Base-by-base conservation (phyloP, 345 rosid species). In the Diplotaxis tenuifolia region DNA sequence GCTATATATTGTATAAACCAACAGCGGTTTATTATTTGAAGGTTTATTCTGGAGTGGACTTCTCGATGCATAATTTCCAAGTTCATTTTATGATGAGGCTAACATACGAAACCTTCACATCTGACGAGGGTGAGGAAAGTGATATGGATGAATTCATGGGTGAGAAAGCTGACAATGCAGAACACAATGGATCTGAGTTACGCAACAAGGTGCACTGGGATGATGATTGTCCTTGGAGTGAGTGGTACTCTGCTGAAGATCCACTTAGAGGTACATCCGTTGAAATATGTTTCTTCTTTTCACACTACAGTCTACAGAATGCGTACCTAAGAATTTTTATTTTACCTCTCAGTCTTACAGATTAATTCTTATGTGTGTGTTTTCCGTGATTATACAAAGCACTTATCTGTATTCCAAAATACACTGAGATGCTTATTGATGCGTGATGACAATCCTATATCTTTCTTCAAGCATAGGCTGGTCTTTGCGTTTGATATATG, bases 141-240 rank as follows among this genome's bases (percentile, higher is more conserved):
- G 86, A 84, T 80, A 77, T 80, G 38, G 83, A 68, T 85, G 86
- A 59, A 71, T 75, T 31, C 65, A 85, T 83, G 81, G 62, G 62
- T 77, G 92, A 85, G 71, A 80, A 75, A 74, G 65, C 68, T 74
- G 94, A 87, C 73, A 63, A 79, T 75, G 79, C 52, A 21, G 87
- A 70, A 68, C 80, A 75, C 73, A 53, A 71, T 71, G 81, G 75
- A 61, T 77, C 74, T 76, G 92, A 84, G 58, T 79, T 79, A 40
- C 87, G 60, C 45, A 83, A 52, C 72, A 87, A 78, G 67, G 78
- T 83, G 34, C 92, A 85, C 11, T 92, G 98, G 99, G 99, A 95
- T 83, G 98, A 90, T 78, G 97, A 86, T 80, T 95, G 97, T 75
- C 97, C 99, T 72, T 95, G 99, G 98, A 92, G 93, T 73, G 96